Conservation (phyloP, 2,329 filamentous ascomycete genomes). For the Proliferodiscus dingleyae region DNA sequence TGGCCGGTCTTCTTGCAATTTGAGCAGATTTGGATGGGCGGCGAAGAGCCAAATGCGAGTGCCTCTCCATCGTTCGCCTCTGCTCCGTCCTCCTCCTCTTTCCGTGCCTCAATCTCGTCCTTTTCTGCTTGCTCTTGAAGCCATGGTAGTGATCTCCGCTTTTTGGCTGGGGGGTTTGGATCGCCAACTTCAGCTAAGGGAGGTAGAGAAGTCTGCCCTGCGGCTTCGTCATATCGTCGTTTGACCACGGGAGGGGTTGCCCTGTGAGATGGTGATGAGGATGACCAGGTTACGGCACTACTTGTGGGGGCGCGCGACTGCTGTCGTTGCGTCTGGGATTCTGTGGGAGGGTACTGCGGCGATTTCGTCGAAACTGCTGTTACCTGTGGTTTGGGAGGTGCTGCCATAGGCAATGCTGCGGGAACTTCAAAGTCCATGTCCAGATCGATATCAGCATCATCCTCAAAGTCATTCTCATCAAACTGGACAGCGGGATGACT, state of each 20-base stretch:
- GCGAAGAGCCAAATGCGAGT: slow-evolving; percentile 11
- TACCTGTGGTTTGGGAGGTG: slow-evolving; percentile 39
- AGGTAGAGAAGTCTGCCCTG: slow-evolving; percentile 3
- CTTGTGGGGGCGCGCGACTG: slow-evolving; percentile 22
- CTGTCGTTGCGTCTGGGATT: neutral
- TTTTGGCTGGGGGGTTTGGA: slow-evolving; percentile 32
- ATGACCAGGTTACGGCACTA: slow-evolving; percentile 33
- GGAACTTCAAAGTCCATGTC: slow-evolving; percentile 47
- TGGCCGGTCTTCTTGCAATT: slow-evolving; percentile 20
- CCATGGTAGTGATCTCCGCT: slow-evolving; percentile 32
- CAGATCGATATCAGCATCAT: slow-evolving; percentile 71
- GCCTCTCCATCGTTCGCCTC: slow-evolving; percentile 9
- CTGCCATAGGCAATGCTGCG: slow-evolving; percentile 16
- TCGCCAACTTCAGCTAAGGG: slow-evolving; percentile 10
- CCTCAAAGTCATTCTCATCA: slow-evolving; percentile 79
- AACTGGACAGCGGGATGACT: slow-evolving; percentile 45
- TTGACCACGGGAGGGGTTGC: slow-evolving; percentile 27
- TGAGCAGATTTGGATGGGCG: slow-evolving; percentile 16
- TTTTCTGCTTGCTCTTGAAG: slow-evolving; percentile 29
- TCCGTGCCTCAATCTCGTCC: slow-evolving; percentile 17
- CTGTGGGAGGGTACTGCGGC: slow-evolving; percentile 11
- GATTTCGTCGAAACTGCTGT: slow-evolving; percentile 10
- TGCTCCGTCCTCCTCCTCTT: slow-evolving; percentile 18
- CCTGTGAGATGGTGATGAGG: slow-evolving; percentile 44
- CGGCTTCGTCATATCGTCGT: slow-evolving; percentile 11